Conservation (phyloP, 2,329 filamentous ascomycete genomes). For the Didymella sp. region DNA sequence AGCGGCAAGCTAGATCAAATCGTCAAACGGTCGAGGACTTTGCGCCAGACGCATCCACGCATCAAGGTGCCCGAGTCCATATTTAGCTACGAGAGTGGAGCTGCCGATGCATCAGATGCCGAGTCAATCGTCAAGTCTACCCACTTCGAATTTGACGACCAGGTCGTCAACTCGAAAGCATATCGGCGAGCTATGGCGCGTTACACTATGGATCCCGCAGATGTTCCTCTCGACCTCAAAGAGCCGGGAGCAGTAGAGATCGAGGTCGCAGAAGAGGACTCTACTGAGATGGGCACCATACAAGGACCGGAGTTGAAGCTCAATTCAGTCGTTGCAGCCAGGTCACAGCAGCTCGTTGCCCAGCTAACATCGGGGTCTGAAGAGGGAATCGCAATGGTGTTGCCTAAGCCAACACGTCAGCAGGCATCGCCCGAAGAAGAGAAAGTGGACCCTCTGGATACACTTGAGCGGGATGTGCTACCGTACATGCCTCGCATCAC, state of each 20-base stretch:
- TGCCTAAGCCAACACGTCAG: neutral
- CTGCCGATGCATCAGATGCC: slow-evolving; percentile 19
- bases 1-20: slow-evolving; percentile 37
- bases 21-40: slow-evolving; percentile 34
- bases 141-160: slow-evolving; percentile 45
- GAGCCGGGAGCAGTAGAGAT: slow-evolving; percentile 3
- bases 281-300: slow-evolving; percentile 21
- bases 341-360: slow-evolving; percentile 6
- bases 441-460: slow-evolving; percentile 14
- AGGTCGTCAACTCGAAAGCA: slow-evolving; percentile 41
- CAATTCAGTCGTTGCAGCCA: neutral
- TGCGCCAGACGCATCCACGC: slow-evolving; percentile 37
- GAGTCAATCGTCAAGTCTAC: slow-evolving; percentile 30
- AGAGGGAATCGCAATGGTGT: slow-evolving; percentile 1
- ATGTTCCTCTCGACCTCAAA: slow-evolving; percentile 1
- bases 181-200: slow-evolving; percentile 42
- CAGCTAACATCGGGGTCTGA: slow-evolving; percentile 5
- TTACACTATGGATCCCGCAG: slow-evolving; percentile 16
- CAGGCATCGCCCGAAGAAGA: neutral
- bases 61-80: slow-evolving; percentile 41
- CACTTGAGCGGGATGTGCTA: slow-evolving; percentile 26
- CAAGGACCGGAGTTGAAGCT: slow-evolving; percentile 3
- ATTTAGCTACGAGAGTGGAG: slow-evolving; percentile 18
- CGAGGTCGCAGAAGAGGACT: slow-evolving; percentile 19
- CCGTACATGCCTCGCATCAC: slow-evolving; percentile 26